Percentiles rank a stretch among this genome's conserved stretches.
Conservation (phyloP, 2,329 filamentous ascomycete genomes). For the Blastomyces parvus region DNA sequence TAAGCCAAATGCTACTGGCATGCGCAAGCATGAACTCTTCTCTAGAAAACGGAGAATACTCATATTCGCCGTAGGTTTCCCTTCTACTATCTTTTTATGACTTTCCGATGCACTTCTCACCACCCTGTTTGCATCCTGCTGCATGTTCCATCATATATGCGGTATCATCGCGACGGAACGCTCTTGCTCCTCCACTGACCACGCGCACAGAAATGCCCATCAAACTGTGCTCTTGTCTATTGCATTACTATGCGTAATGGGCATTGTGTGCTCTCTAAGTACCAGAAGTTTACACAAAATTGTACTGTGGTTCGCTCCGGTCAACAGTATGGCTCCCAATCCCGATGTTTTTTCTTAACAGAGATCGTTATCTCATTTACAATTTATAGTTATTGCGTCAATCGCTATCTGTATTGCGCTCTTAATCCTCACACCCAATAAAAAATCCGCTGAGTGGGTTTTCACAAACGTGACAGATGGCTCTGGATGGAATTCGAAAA, state of each 20-base stretch:
- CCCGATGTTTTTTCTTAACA: neutral
- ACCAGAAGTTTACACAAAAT: constrained; percentile 52
- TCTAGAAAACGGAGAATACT: constrained; percentile 42
- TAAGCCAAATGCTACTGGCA: constrained; percentile 56
- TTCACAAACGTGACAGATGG: constrained; percentile 53
- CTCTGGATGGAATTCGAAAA: constrained; percentile 53
- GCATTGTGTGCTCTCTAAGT: constrained; percentile 53
- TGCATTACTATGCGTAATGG: constrained; percentile 46
- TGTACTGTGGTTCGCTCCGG: constrained; percentile 56
- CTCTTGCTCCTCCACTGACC: constrained; percentile 12
- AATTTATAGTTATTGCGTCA: constrained; percentile 45
- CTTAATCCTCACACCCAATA: constrained; percentile 49
- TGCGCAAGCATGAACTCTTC: constrained; percentile 52
- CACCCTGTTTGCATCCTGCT: neutral
- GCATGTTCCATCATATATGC: neutral
- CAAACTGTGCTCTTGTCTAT: constrained; percentile 53
- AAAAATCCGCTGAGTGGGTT: constrained; percentile 50
- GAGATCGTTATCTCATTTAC: neutral
- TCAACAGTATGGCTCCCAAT: constrained; percentile 43
- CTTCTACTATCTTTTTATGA: neutral
- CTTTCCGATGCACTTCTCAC: neutral
- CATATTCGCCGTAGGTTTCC: constrained; percentile 47
- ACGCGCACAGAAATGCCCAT: constrained; percentile 40
- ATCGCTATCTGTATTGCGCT: constrained; percentile 52
- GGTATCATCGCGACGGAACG: neutral